These are phyloP conservation scores for Capsicum baccatum DNA, from an alignment of 257 asterid genomes.

Conservation along the genomic window DNA sequence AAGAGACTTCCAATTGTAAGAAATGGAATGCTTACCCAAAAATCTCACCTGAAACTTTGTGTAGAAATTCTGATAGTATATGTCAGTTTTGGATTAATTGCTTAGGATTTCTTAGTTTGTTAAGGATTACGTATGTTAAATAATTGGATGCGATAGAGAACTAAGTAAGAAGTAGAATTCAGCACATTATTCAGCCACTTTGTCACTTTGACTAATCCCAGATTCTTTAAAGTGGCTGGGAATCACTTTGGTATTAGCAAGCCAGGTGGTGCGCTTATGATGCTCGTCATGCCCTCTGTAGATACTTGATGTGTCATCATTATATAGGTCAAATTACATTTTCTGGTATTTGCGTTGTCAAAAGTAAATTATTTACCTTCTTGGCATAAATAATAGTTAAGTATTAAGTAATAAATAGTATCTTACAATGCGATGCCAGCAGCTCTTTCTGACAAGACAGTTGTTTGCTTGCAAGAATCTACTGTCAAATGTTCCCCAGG, in stretches of 20 bases:
- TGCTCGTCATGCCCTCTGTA: background rate
- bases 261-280: background rate
- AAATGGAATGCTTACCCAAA: background rate
- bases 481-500: background rate
- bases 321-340: background rate
- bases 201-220: background rate
- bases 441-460: background rate
- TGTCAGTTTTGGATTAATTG: background rate
- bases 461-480: slow-evolving; percentile 13
- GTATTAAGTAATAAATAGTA: background rate
- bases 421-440: background rate
- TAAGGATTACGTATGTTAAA: background rate
- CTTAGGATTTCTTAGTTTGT: background rate
- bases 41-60: slow-evolving; percentile 8
- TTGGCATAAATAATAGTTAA: background rate
- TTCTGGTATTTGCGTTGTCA: background rate
- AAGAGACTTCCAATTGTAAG: background rate
- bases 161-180: background rate
- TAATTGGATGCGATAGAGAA: background rate
- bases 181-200: slow-evolving; percentile 19
- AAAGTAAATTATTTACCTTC: background rate
- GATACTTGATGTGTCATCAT: background rate
- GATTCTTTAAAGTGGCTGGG: too few relatives aligned
- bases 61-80: background rate
- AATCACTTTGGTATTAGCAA: background rate